These are phyloP conservation scores for Penicilliopsis zonata DNA, from an alignment of 495 filamentous ascomycete genomes.

Conservation along the genomic window DNA sequence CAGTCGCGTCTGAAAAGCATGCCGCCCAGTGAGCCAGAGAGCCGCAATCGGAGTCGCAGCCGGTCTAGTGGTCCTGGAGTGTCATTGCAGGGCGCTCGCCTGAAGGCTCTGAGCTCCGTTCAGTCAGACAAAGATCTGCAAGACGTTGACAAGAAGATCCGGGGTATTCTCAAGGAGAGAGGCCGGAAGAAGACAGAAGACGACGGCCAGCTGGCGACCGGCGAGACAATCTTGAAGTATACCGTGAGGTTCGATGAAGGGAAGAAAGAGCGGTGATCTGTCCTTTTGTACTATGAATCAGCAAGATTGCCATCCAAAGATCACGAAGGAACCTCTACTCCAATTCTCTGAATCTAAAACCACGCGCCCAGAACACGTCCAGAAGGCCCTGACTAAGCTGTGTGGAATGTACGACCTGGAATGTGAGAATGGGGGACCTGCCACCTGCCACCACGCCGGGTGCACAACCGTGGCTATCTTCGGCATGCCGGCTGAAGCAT, in stretches of 20 bases:
- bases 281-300: no score
- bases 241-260: slow-evolving; percentile 5
- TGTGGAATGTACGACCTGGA: background rate
- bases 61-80: slow-evolving; percentile 30
- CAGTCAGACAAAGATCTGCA: slow-evolving; percentile 58
- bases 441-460: background rate
- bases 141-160: slow-evolving; percentile 68
- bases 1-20: slow-evolving; percentile 20
- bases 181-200: slow-evolving; percentile 29
- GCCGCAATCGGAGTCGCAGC: slow-evolving; percentile 57
- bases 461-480: background rate
- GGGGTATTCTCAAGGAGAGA: slow-evolving; percentile 63
- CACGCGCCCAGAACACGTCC: background rate
- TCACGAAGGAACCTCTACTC: background rate
- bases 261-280: slow-evolving; percentile 9
- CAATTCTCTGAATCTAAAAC: background rate
- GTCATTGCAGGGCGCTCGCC: slow-evolving; percentile 3
- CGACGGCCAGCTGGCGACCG: slow-evolving; percentile 8
- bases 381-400: background rate
- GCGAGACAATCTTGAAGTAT: slow-evolving; percentile 15
- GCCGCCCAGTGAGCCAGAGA: slow-evolving; percentile 22
- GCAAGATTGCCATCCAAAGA: background rate
- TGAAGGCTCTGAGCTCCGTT: slow-evolving; percentile 53
- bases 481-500: background rate
- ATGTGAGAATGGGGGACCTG: background rate